These are phyloP conservation scores for Sporothrix schenckii DNA, from an alignment of 2,329 filamentous ascomycete species.

Conservation along the genomic window DNA sequence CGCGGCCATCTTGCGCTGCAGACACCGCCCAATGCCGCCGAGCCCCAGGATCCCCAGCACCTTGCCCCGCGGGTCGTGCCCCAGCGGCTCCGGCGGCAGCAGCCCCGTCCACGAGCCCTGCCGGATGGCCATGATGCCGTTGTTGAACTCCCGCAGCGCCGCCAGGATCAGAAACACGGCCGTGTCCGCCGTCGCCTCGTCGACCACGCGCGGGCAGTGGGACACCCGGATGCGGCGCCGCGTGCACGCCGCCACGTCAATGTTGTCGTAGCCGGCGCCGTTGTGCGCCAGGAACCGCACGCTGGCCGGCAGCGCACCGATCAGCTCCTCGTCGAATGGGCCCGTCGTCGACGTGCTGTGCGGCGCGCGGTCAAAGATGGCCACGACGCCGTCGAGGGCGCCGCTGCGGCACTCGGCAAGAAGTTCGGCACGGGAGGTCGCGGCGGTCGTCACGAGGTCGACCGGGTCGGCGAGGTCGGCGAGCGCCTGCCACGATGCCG, in stretches of 20 bases:
- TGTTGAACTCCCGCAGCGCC: constrained; percentile 67
- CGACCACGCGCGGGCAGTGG: constrained; percentile 67
- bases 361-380: constrained; percentile 29
- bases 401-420: constrained; percentile 24
- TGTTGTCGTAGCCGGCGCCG: constrained; percentile 66
- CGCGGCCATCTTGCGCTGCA: constrained; percentile 50
- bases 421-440: constrained; percentile 16
- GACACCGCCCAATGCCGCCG: constrained; percentile 61
- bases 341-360: constrained; percentile 54
- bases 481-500: constrained; percentile 25
- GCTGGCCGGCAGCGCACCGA: constrained; percentile 48
- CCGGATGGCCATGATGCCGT: constrained; percentile 60
- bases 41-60: constrained; percentile 60
- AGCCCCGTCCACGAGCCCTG: constrained; percentile 62
- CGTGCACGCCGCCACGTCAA: constrained; percentile 66
- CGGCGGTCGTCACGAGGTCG: constrained; percentile 20
- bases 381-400: constrained; percentile 28
- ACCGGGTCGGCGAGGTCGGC: constrained; percentile 8
- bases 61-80: constrained; percentile 70
- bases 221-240: constrained; percentile 62
- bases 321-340: constrained; percentile 61
- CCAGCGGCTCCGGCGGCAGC: constrained; percentile 47
- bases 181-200: constrained; percentile 71
- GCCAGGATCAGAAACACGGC: constrained; percentile 73
- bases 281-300: constrained; percentile 40